Conservation (phyloP, 225 moss, liverwort and hornwort species). For the Marchantia paleacea region DNA sequence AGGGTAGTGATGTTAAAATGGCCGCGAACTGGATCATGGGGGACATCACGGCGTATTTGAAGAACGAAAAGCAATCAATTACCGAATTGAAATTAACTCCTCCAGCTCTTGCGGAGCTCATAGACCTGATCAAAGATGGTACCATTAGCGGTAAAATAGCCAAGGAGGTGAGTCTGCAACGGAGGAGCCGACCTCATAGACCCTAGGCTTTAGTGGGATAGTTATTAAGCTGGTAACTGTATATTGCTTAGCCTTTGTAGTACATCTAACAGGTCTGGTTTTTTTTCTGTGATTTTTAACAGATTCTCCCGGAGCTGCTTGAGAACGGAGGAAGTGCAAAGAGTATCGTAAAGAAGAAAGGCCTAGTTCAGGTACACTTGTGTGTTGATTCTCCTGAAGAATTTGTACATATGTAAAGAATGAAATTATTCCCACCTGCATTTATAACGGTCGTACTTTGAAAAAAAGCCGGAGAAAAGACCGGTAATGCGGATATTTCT, state of each 20-base stretch:
- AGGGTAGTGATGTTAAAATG: constrained; percentile 84
- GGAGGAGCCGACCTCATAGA: background rate
- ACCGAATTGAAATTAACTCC: constrained; percentile 72
- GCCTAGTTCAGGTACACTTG: constrained; percentile 69
- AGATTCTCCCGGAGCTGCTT: constrained; percentile 70
- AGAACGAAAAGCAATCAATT: constrained; percentile 68
- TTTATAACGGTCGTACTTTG: no score
- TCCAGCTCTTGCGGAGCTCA: constrained; percentile 70
- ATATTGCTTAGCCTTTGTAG: no score
- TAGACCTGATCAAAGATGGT: constrained; percentile 78
- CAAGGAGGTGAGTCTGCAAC: constrained; percentile 60
- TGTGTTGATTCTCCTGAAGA: background rate
- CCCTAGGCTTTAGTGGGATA: no score
- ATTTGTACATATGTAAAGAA: no score
- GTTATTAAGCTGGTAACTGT: no score
- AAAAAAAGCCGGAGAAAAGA: no score
- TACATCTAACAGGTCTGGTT: background rate
- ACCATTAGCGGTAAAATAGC: constrained; percentile 98
- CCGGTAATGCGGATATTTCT: no score
- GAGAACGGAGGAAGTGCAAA: constrained; percentile 73
- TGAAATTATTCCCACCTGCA: no score
- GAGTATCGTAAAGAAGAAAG: constrained; percentile 74
- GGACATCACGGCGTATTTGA: constrained; percentile 82
- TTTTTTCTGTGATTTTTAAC: background rate
- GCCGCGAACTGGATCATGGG: constrained; percentile 99